Evolutionary conservation across 2,329 filamentous ascomycete genomes (phyloP).

Genomic region (Fusarium aywerte): DNA sequence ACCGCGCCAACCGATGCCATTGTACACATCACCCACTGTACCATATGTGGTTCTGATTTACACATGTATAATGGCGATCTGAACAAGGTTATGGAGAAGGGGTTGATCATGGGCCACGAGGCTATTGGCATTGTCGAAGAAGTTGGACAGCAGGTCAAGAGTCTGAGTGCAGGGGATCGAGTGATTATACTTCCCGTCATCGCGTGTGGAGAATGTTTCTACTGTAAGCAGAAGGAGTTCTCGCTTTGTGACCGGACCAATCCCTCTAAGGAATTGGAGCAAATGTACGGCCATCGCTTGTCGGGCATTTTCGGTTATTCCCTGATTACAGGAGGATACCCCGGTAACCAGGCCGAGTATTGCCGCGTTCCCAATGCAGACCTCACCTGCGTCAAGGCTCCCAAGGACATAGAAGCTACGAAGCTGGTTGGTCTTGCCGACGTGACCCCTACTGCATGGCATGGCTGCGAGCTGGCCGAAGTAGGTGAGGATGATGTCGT

Average conservation of each 20-base stretch:
- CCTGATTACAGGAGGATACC: conserved; percentile 1
- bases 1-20: conserved; percentile 3
- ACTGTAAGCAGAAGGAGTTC: background rate
- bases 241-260: background rate
- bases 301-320: conserved; percentile 7
- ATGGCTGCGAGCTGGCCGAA: background rate
- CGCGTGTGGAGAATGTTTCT: conserved; percentile 1
- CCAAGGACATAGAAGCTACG: background rate
- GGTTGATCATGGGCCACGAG: conserved; percentile 8
- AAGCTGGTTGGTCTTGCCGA: background rate
- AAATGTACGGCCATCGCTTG: background rate
- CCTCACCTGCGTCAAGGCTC: conserved; percentile 9
- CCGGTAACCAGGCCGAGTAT: conserved; percentile 1
- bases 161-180: background rate
- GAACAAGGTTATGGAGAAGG: conserved; percentile 11
- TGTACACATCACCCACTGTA: conserved; percentile 11
- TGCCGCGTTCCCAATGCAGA: conserved; percentile 1
- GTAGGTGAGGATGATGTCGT: conserved; percentile 6
- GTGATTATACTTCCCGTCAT: conserved; percentile 2
- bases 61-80: conserved; percentile 12
- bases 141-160: background rate
- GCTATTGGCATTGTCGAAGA: conserved; percentile 11
- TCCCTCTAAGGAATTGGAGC: background rate
- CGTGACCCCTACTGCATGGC: conserved; percentile 9
- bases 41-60: conserved; percentile 1